Evolutionary conservation across 2,329 filamentous ascomycete genomes (phyloP), one percentile per base, ranked within the genome.

Genomic region (Dothideomycetidae sp.): DNA sequence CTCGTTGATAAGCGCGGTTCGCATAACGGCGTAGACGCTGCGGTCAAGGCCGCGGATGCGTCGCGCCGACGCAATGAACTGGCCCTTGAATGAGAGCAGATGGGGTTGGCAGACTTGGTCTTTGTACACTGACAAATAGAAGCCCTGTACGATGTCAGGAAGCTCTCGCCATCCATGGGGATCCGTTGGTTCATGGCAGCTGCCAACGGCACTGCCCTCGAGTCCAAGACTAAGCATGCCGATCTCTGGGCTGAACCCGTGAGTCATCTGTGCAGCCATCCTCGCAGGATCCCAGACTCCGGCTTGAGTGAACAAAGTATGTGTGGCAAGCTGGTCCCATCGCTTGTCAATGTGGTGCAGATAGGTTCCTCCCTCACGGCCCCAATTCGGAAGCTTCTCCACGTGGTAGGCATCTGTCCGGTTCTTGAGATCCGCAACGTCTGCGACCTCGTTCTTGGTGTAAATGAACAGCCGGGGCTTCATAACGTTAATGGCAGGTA

Each of bases 271-370:
- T 4, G 52, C 47, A 18, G 53, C 53, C 19, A 62, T 48, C 33
- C 59, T 53, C 23, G 40, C 42, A 17, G 53, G 50, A 29, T 61
- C 59, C 43, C 67, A 53, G 17, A 61, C 42, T 19, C 56, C 55
- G 3, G 62, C 64, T 50, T 68, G 64, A 4, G 67, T 50, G 50
- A 68, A 68, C 16, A 68, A 42, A 0, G 62, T 66, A 33, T 68
- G 63, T 10, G 49, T 51, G 9, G 63, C 58, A 3, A 68, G 55
- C 15, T 46, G 46, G 28, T 66, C 57, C 58, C 60, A 69, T 28
- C 51, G 41, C 10, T 44, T 48, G 3, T 63, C 39, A 21, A 68
- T 66, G 43, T 69, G 65, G 41, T 59, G 49, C 3, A 68, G 56
- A 47, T 62, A 67, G 3, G 63, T 62, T 5, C 60, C 61, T 12